Conservation (phyloP, 441 rosid species). For the Rhodomyrtus psidioides region DNA sequence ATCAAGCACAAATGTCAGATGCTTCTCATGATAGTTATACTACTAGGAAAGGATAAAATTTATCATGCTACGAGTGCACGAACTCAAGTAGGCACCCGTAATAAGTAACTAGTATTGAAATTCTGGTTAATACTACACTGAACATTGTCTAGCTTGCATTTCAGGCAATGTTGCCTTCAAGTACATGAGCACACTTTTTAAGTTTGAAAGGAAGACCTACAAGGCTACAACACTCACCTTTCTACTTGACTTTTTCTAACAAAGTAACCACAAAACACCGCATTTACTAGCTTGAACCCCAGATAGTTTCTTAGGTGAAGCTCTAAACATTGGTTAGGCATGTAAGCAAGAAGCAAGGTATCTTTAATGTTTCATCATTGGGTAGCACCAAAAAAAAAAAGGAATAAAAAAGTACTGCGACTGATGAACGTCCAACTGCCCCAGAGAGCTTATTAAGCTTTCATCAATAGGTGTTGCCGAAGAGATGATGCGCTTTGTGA, state of each 20-base stretch:
- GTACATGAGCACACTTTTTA: neutral
- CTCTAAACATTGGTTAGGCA: neutral
- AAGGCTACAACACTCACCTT: neutral
- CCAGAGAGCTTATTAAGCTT: neutral
- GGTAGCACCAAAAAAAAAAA: neutral
- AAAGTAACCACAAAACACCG: neutral
- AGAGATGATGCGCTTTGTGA: neutral
- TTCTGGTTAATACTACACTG: neutral
- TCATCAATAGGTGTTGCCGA: neutral
- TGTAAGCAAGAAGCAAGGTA: neutral
- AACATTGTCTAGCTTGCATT: neutral
- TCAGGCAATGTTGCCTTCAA: neutral
- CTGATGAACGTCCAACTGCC: neutral
- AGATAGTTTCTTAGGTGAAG: neutral
- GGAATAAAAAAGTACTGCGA: neutral
- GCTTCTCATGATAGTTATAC: neutral
- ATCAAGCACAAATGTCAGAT: neutral
- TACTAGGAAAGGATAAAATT: neutral
- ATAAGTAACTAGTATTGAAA: neutral
- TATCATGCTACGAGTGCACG: neutral
- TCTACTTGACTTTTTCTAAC: neutral
- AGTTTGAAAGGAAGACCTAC: neutral
- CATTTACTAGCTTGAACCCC: neutral
- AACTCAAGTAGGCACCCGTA: neutral
- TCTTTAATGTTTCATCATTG: neutral